phyloP scores from a whole-genome alignment of 139 green algal species.

The Micractinium sp. region DNA sequence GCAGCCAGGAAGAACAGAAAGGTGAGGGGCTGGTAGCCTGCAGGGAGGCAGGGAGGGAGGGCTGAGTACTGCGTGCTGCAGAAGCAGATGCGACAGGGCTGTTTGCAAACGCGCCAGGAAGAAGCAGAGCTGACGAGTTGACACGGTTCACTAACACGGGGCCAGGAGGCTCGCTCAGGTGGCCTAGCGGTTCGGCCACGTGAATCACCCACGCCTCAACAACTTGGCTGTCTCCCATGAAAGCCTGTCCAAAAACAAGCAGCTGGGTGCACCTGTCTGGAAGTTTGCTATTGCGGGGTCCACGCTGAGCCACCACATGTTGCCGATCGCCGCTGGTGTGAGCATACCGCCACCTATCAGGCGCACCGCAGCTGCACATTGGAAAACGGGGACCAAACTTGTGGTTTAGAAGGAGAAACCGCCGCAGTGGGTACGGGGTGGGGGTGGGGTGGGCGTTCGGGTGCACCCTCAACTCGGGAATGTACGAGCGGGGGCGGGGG shows the following conservation, averaged over 20 bases:
- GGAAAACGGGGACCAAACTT: neutral
- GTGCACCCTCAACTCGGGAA: no score
- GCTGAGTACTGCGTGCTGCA: neutral
- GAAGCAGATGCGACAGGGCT: neutral
- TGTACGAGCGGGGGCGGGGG: no score
- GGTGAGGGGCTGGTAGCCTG: constrained; percentile 50
- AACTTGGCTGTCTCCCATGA: neutral
- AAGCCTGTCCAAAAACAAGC: neutral
- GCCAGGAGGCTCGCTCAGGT: no score
- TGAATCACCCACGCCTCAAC: no score
- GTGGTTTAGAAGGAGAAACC: neutral
- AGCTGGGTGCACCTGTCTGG: constrained; percentile 26
- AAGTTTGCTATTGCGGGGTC: constrained; percentile 53
- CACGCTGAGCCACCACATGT: constrained; percentile 47
- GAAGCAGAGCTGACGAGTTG: neutral
- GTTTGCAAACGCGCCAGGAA: neutral
- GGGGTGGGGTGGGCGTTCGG: neutral
- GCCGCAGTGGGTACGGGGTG: neutral
- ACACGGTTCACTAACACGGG: no score
- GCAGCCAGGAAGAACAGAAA: constrained; percentile 42
- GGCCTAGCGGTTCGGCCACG: no score
- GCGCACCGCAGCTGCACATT: constrained; percentile 31
- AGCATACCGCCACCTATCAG: constrained; percentile 17
- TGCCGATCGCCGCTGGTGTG: constrained; percentile 29
- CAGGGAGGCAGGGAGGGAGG: neutral